Conservation (phyloP, 1,139 yeast genomes). For the Debaryomycetaceae sp. region DNA sequence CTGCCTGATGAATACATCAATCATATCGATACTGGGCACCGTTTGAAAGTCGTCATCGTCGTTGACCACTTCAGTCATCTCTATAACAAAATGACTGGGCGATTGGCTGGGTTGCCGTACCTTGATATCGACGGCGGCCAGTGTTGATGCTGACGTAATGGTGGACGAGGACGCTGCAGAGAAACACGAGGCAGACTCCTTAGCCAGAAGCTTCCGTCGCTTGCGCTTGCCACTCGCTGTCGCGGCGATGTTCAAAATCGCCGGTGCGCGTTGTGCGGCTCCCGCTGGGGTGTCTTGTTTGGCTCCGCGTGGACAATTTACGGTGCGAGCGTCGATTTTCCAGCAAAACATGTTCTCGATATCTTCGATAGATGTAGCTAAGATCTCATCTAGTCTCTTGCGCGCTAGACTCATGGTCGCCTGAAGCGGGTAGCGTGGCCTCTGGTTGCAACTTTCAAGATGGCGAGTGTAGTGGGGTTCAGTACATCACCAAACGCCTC, state of each 20-base stretch:
- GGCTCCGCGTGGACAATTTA: slow-evolving; percentile 3
- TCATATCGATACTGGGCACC: slow-evolving; percentile 6
- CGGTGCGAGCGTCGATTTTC: slow-evolving; percentile 8
- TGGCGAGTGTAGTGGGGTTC: too few species aligned
- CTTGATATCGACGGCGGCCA: slow-evolving; percentile 1
- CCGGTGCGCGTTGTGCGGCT: slow-evolving; percentile 1
- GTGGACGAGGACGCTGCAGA: slow-evolving; percentile 2
- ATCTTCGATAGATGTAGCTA: slow-evolving; percentile 9
- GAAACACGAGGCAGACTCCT: slow-evolving; percentile 6
- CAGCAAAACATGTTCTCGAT: slow-evolving; percentile 9
- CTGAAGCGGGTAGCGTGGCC: too few species aligned
- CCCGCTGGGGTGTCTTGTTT: neutral
- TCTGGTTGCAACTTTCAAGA: too few species aligned
- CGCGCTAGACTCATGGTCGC: slow-evolving; percentile 5
- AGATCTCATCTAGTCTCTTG: slow-evolving; percentile 8
- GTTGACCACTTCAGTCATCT: too few species aligned
- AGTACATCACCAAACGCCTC: too few species aligned
- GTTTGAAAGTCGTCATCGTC: neutral
- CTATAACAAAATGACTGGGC: too few species aligned
- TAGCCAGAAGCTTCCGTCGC: neutral
- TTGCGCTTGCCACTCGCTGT: too few species aligned
- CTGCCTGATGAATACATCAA: slow-evolving; percentile 2
- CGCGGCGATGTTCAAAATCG: too few species aligned
- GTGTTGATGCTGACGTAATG: slow-evolving; percentile 3
- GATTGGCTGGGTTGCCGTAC: too few species aligned